A percentile compares a stretch with the other conserved stretches of the same genome.
phyloP scores from a whole-genome alignment of 2,329 filamentous ascomycete genomes.

The Pestalotiopsis sp. region DNA sequence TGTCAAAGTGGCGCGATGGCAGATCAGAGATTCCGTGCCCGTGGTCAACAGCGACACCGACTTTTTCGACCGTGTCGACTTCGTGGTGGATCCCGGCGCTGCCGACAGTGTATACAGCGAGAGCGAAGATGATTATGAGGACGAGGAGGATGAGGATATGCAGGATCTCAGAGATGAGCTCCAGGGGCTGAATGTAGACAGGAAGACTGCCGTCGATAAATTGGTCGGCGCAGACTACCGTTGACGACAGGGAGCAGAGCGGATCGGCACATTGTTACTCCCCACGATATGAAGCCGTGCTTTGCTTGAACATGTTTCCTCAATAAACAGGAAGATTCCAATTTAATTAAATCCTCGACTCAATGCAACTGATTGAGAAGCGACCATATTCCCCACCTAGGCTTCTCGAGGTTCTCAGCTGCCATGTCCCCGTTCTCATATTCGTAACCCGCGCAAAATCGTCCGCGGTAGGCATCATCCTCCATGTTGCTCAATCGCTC shows the following conservation, averaged over 20 bases:
- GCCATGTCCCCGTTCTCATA: not conserved
- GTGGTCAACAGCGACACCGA: not conserved
- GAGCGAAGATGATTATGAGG: not conserved
- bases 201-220: not conserved
- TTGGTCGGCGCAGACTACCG: not conserved
- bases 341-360: not conserved
- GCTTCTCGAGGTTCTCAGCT: not conserved
- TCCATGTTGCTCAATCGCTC: not conserved
- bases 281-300: too few species aligned
- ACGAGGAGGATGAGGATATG: conserved; percentile 1
- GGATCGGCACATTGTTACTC: not conserved
- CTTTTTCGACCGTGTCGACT: conserved; percentile 6
- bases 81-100: not conserved
- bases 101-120: conserved; percentile 1
- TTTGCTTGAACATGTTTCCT: too few species aligned
- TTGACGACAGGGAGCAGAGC: not conserved
- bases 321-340: too few species aligned
- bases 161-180: conserved; percentile 4
- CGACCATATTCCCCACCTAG: not conserved
- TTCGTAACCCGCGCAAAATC: not conserved
- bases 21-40: not conserved
- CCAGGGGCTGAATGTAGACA: conserved; percentile 2
- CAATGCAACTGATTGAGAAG: not conserved
- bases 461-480: not conserved
- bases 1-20: conserved; percentile 7